Base-by-base conservation (phyloP, 148 eudicot genomes). In the Chenopodium formosanum region DNA sequence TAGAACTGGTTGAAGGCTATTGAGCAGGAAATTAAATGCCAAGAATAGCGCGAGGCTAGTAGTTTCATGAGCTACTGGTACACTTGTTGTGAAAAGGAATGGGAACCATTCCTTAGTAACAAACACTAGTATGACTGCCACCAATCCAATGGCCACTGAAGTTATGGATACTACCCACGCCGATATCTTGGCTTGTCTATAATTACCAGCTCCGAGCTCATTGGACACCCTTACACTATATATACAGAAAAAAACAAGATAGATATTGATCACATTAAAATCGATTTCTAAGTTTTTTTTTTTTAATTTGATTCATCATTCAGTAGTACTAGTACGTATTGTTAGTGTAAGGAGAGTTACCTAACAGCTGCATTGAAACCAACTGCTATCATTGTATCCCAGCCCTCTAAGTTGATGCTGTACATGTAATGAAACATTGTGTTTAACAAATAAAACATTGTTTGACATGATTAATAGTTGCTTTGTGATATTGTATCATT, bases 351-450 rank as follows among this genome's bases (percentile, higher is more conserved):
- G 14, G 23, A 46, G 63, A 46, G 63, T 82, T 73, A 91, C 96
- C 96, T 92, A 76, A 91, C 87, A 66, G 92, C 97, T 70, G 97
- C 97, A 86, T 90, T 92, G 80, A 92, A 92, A 68, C 97, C 97
- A 29, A 92, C 73, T 19, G 92, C 91, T 70, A 92, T 92, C 97
- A 92, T 91, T 2, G 90, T 90, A 86, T 88, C 92, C 97, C 97
- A 92, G 75, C 97, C 94, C 32, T 88, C 72, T 70, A 90, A 87
- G 79, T 90, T 90, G 91, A 91, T 89, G 87, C 92, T 91, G 90
- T 83, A 87, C 31, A 56, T 47, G 3, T 69, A 14, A 53, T 11
- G 7, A 56, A n/a, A 40, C 27, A 13, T 16, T 40, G 46, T 34
- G 37, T 34, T 34, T 34, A 34, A 2, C 37, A 34, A 34, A 34